Percentiles rank a stretch among this genome's conserved stretches.
These are phyloP conservation scores for Trichophyton simii DNA, from an alignment of 2,329 filamentous ascomycete genomes.

Conservation along the genomic window DNA sequence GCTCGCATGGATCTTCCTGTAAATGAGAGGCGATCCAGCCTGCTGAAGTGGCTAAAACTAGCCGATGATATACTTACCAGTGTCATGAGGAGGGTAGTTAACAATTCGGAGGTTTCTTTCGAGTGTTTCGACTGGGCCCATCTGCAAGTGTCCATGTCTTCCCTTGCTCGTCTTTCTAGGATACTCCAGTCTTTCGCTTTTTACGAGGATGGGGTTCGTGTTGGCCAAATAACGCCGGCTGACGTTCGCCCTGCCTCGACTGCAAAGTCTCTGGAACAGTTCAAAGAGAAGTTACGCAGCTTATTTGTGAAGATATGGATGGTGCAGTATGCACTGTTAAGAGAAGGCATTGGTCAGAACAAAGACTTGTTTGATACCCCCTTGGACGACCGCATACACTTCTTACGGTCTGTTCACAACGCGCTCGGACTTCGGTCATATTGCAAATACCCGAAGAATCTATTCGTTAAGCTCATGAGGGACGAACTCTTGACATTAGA, in stretches of 20 bases:
- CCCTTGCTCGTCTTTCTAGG: conserved; percentile 57
- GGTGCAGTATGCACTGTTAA: conserved; percentile 67
- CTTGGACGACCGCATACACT: conserved; percentile 63
- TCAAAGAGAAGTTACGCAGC: conserved; percentile 64
- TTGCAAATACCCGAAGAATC: conserved; percentile 74
- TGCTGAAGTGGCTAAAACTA: conserved; percentile 66
- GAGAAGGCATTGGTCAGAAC: conserved; percentile 59
- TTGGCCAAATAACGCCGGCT: conserved; percentile 56
- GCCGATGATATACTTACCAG: conserved; percentile 65
- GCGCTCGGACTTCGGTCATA: conserved; percentile 71
- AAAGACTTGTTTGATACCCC: conserved; percentile 50
- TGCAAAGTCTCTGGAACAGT: conserved; percentile 30
- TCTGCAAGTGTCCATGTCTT: conserved; percentile 57
- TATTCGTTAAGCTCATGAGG: conserved; percentile 80
- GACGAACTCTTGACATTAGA: conserved; percentile 67
- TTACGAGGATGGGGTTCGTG: conserved; percentile 72
- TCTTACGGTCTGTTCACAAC: conserved; percentile 69
- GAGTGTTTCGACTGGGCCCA: conserved; percentile 76
- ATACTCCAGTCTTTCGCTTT: conserved; percentile 69
- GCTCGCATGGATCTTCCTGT: conserved; percentile 44
- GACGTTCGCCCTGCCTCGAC: conserved; percentile 40
- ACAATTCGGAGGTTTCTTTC: conserved; percentile 53
- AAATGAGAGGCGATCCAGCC: conserved; percentile 54
- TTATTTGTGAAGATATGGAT: conserved; percentile 84
- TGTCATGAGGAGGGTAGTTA: conserved; percentile 55